Base-by-base conservation (phyloP, 1,284 basidiomycete genomes). In the Trichosporon asahii region DNA sequence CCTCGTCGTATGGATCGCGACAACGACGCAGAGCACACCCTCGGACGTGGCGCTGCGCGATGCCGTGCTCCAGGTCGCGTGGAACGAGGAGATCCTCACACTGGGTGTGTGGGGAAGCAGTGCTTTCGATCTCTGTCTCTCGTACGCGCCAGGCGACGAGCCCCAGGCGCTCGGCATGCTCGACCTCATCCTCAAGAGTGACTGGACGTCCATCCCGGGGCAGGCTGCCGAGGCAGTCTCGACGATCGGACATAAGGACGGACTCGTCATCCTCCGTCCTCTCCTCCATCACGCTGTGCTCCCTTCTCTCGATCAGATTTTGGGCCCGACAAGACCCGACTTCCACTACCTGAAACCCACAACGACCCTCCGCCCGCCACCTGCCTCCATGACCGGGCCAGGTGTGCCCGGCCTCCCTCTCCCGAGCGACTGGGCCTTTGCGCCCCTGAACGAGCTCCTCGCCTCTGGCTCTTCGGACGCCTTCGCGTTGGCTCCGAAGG, bases 381-480 rank as follows among this genome's bases (percentile, higher is more conserved):
- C 69, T 3, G 8, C 70, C 12, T 15, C 44, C 2, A 23, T 49
- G 23, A 23, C 65, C 49, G 66, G 69, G 7, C 37, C 46, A 5
- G 33, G 29, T 15, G 65, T 63, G 66, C 77, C 77, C 55, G 87
- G 90, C 0, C 86, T 95, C 11, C 92, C 94, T 0, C 80, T 94
- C 1, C 74, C 85, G 0, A 81, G 83, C 3, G 91, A 93, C 78
- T 98, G 94, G 93, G 81, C 88, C 1, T 85, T 91, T 67, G 83
- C 86, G 0, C 89, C 94, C 0, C 81, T 98, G 5, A 88, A 94
- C 76, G 91, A 95, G 75, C 88, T 98, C 7, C 85, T 98, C 15
- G 88, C 90, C 7, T 94, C 92, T 0, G 90, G 90, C 4, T 88
- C 88, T 9, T 93, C 92, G 0, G 82, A 86, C 0, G 90, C 92